Base-by-base conservation (phyloP, 163 green algal genomes). In the Scenedesmus sp. region DNA sequence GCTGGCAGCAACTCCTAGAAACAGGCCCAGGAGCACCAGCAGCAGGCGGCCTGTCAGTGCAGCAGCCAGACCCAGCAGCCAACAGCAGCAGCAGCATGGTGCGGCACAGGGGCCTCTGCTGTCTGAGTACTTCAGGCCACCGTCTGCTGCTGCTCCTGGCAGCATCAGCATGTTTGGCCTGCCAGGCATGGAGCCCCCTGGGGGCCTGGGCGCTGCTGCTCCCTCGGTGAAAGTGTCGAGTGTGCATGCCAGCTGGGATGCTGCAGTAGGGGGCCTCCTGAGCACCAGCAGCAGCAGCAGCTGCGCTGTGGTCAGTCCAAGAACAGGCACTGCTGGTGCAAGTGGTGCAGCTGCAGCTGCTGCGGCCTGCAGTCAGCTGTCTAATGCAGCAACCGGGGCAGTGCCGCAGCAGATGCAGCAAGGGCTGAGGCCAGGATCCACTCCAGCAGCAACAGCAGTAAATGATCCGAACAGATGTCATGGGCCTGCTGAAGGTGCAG, bases 111-210 rank as follows among this genome's bases (percentile, higher is more conserved):
- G 88, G 2, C 79, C 79, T 0, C 79, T 92, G 60, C 52, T 92
- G 3, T 88, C 77, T 23, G 88, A 92, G 46, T 92, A 88, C 46
- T 92, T 92, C 60, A 81, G 79, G 74, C 88, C 88, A 0, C 79
- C 88, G 4, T 83, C 88, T 73, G 88, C 88, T 46, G 88, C 88
- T 59, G 88, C 88, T 34, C 88, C 88, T 26, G 88, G 88, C 57
- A 76, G 73, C 18, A 59, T 85, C 46, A 52, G 77, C 20, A 34
- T 91, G 55, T 84, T 84, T 86, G 87, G 87, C 1, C 74, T 91
- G 54, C 59, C 70, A n/a, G 87, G 87, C 4, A 73, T 91, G 70
- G 87, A 91, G 57, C 87, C 87, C 1, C 87, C 87, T 16, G n/a
- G 8, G 0, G 88, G 23, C 2, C 18, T 64, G 26, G 76, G 15